Percentiles rank a stretch among this genome's conserved stretches.
Evolutionary conservation across 306 rosid genomes (phyloP).

Genomic region (Prunus campanulata): DNA sequence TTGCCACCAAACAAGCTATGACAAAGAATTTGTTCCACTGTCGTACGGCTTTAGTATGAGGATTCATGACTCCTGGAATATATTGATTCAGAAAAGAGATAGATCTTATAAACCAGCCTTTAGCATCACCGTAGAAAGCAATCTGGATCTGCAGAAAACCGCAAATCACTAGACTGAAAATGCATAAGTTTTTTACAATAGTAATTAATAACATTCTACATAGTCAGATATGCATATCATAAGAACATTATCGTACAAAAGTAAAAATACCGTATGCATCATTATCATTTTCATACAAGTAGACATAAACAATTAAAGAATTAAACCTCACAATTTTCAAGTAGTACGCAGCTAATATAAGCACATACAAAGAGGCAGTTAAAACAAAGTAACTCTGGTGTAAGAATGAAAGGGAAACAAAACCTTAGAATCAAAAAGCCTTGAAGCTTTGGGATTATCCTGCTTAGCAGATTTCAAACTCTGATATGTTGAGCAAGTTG

Average conservation of each 20-base stretch:
- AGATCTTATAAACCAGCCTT: conserved; percentile 38
- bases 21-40: conserved; percentile 53
- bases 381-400: background rate
- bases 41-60: conserved; percentile 47
- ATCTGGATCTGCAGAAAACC: conserved; percentile 42
- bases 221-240: background rate
- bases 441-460: background rate
- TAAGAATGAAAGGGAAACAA: background rate
- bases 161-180: conserved; percentile 5
- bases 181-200: background rate
- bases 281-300: background rate
- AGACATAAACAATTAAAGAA: too few species aligned
- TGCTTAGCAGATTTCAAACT: background rate
- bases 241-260: background rate
- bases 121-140: conserved; percentile 49
- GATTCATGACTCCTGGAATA: conserved; percentile 56
- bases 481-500: conserved; percentile 5
- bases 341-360: background rate
- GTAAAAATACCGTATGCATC: too few species aligned
- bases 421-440: conserved; percentile 3
- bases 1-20: conserved; percentile 39
- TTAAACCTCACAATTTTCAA: background rate
- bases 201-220: background rate
- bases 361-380: background rate
- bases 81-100: conserved; percentile 29